A percentile compares a stretch with the other conserved stretches of the same genome.
phyloP scores from a whole-genome alignment of 2,329 filamentous ascomycete genomes.

The Ophiosphaerella herpotricha region DNA sequence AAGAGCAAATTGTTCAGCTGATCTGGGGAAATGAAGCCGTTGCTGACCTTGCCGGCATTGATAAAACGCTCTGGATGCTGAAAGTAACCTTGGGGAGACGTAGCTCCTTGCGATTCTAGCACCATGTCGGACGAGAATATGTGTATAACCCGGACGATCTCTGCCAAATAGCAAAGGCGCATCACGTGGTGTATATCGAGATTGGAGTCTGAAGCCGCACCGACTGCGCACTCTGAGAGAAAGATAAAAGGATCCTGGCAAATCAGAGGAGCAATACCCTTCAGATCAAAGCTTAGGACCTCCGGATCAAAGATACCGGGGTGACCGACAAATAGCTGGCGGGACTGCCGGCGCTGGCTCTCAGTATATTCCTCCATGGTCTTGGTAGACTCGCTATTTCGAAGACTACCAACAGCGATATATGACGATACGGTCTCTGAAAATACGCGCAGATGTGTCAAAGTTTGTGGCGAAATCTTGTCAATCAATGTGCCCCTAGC shows the following conservation, averaged over 20 bases:
- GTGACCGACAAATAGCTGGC: slow-evolving; percentile 71
- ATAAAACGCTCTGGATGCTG: slow-evolving; percentile 28
- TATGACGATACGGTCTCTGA: slow-evolving; percentile 89
- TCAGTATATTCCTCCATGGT: slow-evolving; percentile 71
- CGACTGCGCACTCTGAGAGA: slow-evolving; percentile 76
- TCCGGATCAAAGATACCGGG: slow-evolving; percentile 47
- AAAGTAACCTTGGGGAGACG: slow-evolving; percentile 6
- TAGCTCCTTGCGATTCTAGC: slow-evolving; percentile 7
- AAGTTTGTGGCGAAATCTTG: slow-evolving; percentile 78
- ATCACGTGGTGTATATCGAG: slow-evolving; percentile 80
- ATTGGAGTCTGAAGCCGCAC: slow-evolving; percentile 67
- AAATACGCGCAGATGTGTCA: slow-evolving; percentile 86
- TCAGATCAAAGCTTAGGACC: slow-evolving; percentile 50
- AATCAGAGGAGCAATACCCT: slow-evolving; percentile 60
- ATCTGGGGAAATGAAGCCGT: slow-evolving; percentile 26
- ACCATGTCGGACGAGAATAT: slow-evolving; percentile 49
- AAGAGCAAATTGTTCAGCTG: slow-evolving; percentile 36
- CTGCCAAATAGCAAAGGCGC: slow-evolving; percentile 84
- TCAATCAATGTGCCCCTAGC: slow-evolving; percentile 74
- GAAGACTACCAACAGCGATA: slow-evolving; percentile 73
- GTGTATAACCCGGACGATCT: slow-evolving; percentile 80
- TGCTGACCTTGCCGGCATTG: slow-evolving; percentile 30
- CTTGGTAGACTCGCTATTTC: slow-evolving; percentile 62
- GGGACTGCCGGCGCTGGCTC: slow-evolving; percentile 71
- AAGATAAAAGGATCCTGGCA: slow-evolving; percentile 77